Evolutionary conservation across 768 basidiomycete species (phyloP).

Genomic region (Russula sp.): DNA sequence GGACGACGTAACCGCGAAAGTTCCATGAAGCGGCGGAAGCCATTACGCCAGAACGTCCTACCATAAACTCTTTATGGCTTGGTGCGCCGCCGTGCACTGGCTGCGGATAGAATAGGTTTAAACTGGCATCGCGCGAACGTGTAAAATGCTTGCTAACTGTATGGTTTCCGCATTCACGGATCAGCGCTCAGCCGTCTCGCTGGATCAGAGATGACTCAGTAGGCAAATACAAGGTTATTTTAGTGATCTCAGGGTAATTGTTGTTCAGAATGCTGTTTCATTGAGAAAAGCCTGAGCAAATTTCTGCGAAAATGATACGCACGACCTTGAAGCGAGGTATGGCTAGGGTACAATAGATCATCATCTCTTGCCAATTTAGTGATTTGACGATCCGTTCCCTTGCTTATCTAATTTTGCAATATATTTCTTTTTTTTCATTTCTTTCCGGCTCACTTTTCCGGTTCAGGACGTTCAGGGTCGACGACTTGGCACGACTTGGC

Average conservation of each 20-base stretch:
- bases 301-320: background rate
- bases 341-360: too few species aligned
- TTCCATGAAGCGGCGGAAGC: background rate
- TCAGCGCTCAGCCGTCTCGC: background rate
- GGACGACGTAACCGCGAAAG: background rate
- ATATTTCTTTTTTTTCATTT: background rate
- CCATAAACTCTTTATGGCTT: background rate
- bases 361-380: too few species aligned
- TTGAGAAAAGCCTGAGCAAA: too few species aligned
- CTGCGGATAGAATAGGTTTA: background rate
- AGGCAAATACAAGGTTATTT: background rate
- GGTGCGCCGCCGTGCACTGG: background rate
- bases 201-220: background rate
- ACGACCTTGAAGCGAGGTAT: background rate
- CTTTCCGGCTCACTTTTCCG: background rate
- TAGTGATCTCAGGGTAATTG: background rate
- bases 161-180: background rate
- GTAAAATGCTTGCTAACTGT: background rate
- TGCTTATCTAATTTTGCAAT: background rate
- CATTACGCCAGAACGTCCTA: background rate
- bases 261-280: background rate
- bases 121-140: background rate
- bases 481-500: background rate
- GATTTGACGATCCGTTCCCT: too few species aligned
- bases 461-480: background rate